phyloP scores from a whole-genome alignment of 2,329 filamentous ascomycete genomes.

The Fusarium veterinarium region DNA sequence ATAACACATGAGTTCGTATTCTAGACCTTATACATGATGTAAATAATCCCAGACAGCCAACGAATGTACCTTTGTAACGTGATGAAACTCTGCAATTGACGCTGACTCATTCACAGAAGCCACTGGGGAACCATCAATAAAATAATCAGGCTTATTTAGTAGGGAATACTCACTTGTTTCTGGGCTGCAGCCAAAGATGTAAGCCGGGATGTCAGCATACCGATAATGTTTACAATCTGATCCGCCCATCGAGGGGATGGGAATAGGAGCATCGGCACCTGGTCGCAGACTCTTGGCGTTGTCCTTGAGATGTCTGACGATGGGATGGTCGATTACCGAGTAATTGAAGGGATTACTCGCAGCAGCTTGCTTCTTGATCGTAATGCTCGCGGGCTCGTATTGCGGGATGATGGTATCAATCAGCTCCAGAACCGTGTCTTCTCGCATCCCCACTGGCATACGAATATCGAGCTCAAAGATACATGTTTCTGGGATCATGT shows the following conservation, averaged over 20 bases:
- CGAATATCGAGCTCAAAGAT: background rate
- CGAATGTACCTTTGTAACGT: constrained; percentile 3
- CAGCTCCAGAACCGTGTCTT: background rate
- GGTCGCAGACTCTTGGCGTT: background rate
- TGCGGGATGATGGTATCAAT: background rate
- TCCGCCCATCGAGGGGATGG: constrained; percentile 4
- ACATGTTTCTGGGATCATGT: constrained; percentile 8
- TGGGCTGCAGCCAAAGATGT: constrained; percentile 7
- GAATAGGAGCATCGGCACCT: background rate
- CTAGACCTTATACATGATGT: background rate
- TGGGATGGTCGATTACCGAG: background rate
- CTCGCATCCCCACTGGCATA: background rate
- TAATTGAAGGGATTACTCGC: constrained; percentile 1
- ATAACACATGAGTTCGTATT: background rate
- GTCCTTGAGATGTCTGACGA: background rate
- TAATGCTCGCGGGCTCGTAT: background rate
- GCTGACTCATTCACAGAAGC: background rate
- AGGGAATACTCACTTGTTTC: background rate
- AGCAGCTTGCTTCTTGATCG: background rate
- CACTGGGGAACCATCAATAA: background rate
- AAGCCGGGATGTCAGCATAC: background rate
- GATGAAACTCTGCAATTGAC: background rate
- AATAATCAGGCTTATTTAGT: accelerated
- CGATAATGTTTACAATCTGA: constrained; percentile 11
- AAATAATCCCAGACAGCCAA: constrained; percentile 9